Percentiles rank a stretch among this genome's conserved stretches.
phyloP scores from a whole-genome alignment of 2,329 filamentous ascomycete genomes.

The Fusarium graminum region DNA sequence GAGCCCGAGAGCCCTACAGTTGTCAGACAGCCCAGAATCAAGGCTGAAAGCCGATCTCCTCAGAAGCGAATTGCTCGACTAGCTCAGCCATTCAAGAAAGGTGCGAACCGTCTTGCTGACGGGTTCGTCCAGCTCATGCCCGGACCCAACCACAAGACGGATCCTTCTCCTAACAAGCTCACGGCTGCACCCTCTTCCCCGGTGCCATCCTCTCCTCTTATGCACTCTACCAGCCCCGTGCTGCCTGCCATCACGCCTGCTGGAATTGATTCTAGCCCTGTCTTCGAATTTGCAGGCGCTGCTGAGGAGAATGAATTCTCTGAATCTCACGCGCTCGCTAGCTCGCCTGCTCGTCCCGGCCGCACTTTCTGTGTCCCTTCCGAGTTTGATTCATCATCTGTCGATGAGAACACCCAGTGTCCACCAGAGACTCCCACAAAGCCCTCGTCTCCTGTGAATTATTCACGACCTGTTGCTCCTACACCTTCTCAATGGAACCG shows the following conservation, averaged over 20 bases:
- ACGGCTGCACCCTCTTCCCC: slow-evolving; percentile 42
- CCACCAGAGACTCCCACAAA: slow-evolving; percentile 25
- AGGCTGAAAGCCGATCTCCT: slow-evolving; percentile 50
- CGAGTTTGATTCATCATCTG: slow-evolving; percentile 36
- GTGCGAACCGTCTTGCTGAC: slow-evolving; percentile 47
- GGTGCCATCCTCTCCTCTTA: slow-evolving; percentile 42
- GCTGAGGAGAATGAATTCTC: slow-evolving; percentile 16
- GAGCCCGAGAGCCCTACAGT: slow-evolving; percentile 49
- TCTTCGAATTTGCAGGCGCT: slow-evolving; percentile 20
- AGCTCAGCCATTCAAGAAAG: slow-evolving; percentile 47
- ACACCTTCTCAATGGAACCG: slow-evolving; percentile 50
- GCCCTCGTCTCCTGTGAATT: slow-evolving; percentile 39
- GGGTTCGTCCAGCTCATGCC: slow-evolving; percentile 51
- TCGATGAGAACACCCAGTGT: slow-evolving; percentile 16
- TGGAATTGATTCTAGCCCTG: slow-evolving; percentile 3
- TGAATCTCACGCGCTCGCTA: slow-evolving; percentile 2
- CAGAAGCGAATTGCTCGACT: slow-evolving; percentile 50
- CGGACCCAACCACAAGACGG: slow-evolving; percentile 37
- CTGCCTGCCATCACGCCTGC: not conserved
- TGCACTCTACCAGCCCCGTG: slow-evolving; percentile 23
- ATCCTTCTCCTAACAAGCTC: slow-evolving; percentile 48
- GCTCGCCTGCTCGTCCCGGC: slow-evolving; percentile 32
- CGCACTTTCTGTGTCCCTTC: slow-evolving; percentile 41
- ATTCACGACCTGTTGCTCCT: slow-evolving; percentile 47
- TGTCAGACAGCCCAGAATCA: slow-evolving; percentile 39